Percentiles rank a stretch among this genome's conserved stretches.
Evolutionary conservation across 805 yeast genomes (phyloP).

Genomic region (Komagataella mondaviorum): DNA sequence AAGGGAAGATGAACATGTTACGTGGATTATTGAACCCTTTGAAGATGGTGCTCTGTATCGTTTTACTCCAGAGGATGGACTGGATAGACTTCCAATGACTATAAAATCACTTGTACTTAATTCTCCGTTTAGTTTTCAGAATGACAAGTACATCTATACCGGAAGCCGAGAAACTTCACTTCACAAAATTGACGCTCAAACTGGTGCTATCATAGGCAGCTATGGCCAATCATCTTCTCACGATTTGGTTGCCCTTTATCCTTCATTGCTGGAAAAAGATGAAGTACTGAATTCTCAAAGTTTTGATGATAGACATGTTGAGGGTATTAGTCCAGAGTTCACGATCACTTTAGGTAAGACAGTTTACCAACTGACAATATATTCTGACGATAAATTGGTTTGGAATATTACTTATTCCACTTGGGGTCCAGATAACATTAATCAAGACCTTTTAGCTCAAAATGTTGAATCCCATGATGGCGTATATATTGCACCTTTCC

Average conservation of each 20-base stretch:
- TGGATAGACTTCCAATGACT: slow-evolving; percentile 71
- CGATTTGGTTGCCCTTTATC: background rate
- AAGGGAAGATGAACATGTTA: slow-evolving; percentile 18
- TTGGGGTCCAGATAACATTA: slow-evolving; percentile 89
- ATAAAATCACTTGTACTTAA: slow-evolving; percentile 65
- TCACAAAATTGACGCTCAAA: slow-evolving; percentile 55
- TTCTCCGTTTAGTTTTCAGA: slow-evolving; percentile 70
- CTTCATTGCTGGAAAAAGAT: background rate
- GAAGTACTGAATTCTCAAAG: background rate
- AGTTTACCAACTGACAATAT: slow-evolving; percentile 61
- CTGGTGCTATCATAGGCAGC: slow-evolving; percentile 60
- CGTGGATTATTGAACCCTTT: slow-evolving; percentile 87
- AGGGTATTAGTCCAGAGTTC: slow-evolving; percentile 5
- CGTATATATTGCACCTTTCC: slow-evolving; percentile 71
- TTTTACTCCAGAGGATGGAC: slow-evolving; percentile 61
- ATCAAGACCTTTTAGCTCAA: slow-evolving; percentile 34
- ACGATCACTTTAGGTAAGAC: slow-evolving; percentile 56
- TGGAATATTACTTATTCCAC: slow-evolving; percentile 82
- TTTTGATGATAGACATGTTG: background rate
- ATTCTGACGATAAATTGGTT: slow-evolving; percentile 51
- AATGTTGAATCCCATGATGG: slow-evolving; percentile 52
- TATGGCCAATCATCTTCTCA: slow-evolving; percentile 27
- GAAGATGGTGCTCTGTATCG: slow-evolving; percentile 76
- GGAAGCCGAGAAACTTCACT: slow-evolving; percentile 71
- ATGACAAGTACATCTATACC: slow-evolving; percentile 76